Conservation (phyloP, 164 flowering plant species). For the Umbellularia californica region DNA sequence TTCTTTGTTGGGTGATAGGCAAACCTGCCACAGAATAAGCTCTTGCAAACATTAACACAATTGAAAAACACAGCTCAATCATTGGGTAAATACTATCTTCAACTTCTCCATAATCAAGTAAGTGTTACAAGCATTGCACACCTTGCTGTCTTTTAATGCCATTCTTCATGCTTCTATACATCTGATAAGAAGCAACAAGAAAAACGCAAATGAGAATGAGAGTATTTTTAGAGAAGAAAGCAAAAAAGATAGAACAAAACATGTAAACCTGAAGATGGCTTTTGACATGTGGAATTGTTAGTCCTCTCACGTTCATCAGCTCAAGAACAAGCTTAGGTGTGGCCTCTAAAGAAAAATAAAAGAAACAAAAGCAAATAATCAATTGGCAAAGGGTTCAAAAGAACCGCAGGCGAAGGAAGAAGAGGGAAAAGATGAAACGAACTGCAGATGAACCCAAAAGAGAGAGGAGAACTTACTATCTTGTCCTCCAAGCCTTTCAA, state of each 20-base stretch:
- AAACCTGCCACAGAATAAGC: neutral
- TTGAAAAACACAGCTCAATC: neutral
- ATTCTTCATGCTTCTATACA: constrained; percentile 69
- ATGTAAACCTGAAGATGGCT: constrained; percentile 84
- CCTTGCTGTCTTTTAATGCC: constrained; percentile 45
- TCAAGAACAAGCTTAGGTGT: constrained; percentile 89
- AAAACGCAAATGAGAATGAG: neutral
- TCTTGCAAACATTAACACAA: neutral
- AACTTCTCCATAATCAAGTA: too few species aligned
- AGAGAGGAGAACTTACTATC: constrained; percentile 42
- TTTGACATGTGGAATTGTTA: constrained; percentile 87
- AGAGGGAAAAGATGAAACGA: neutral
- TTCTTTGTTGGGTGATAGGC: neutral
- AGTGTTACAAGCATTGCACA: constrained; percentile 1
- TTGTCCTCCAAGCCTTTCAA: constrained; percentile 88
- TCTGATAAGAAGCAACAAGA: constrained; percentile 32
- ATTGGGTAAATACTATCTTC: neutral
- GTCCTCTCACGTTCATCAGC: constrained; percentile 82
- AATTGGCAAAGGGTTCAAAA: neutral
- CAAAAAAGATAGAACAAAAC: neutral
- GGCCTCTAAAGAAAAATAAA: constrained; percentile 44
- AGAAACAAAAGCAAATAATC: neutral
- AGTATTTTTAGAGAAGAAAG: neutral
- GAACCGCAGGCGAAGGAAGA: neutral
- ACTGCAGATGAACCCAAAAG: neutral